A percentile compares a stretch with the other conserved stretches of the same genome.
phyloP scores from a whole-genome alignment of 2,329 filamentous ascomycete genomes.

The Colletotrichum spinosum region DNA sequence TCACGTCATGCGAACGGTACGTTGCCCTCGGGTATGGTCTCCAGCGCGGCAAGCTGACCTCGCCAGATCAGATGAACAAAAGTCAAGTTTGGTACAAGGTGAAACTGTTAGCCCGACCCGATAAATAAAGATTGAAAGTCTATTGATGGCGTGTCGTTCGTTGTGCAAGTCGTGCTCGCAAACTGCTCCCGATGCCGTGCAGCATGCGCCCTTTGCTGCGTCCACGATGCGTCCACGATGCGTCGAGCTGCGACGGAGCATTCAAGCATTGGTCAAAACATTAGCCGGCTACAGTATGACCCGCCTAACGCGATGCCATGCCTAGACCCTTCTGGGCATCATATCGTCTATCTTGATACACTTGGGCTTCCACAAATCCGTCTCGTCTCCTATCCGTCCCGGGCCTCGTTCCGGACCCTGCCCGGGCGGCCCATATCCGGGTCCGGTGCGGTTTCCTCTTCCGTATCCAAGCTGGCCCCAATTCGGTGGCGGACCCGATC shows the following conservation, averaged over 20 bases:
- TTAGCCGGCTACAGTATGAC: not conserved
- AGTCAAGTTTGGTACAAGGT: slow-evolving; percentile 4
- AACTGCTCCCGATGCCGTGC: no score
- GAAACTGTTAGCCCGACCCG: not conserved
- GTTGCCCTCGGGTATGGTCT: slow-evolving; percentile 1
- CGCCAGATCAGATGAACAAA: slow-evolving; percentile 25
- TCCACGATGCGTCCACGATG: no score
- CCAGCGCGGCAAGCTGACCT: slow-evolving; percentile 11
- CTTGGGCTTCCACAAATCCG: slow-evolving; percentile 43
- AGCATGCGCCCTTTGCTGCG: no score
- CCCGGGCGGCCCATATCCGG: slow-evolving; percentile 19
- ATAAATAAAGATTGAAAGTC: not conserved
- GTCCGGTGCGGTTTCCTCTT: slow-evolving; percentile 3
- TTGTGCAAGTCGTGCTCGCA: no score
- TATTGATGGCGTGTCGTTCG: not conserved
- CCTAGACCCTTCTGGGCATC: slow-evolving; percentile 28
- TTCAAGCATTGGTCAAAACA: no score
- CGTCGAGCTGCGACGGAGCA: no score
- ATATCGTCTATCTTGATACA: slow-evolving; percentile 41
- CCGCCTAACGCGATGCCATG: no score
- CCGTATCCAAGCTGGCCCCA: slow-evolving; percentile 16
- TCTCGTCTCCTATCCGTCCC: slow-evolving; percentile 37
- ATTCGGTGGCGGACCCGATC: slow-evolving; percentile 13
- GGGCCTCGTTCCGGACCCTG: slow-evolving; percentile 30
- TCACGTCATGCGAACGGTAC: slow-evolving; percentile 25